These are phyloP conservation scores for Dacryopinax primogenitus DNA, from an alignment of 768 basidiomycete genomes.

Conservation along the genomic window DNA sequence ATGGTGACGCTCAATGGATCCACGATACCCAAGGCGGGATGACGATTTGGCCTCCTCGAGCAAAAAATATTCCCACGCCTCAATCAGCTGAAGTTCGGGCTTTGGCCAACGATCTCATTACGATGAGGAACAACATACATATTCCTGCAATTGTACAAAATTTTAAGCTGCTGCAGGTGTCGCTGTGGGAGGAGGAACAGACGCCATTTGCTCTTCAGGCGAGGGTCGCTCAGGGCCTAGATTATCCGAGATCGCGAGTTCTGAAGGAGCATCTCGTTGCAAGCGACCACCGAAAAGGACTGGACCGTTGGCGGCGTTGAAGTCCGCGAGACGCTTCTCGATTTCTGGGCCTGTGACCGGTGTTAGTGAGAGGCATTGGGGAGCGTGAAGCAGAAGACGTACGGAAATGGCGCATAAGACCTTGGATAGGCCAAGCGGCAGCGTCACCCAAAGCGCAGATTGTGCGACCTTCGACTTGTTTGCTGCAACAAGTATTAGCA, in stretches of 20 bases:
- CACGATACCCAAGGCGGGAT: too few relatives aligned
- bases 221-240: conserved; percentile 33
- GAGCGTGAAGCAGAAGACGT: neutral
- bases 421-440: conserved; percentile 97
- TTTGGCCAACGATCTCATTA: too few relatives aligned
- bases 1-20: too few relatives aligned
- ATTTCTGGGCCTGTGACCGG: conserved; percentile 51
- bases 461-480: conserved; percentile 93
- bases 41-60: too few relatives aligned
- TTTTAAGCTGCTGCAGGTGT: neutral
- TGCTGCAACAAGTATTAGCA: conserved; percentile 34
- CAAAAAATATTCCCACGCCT: too few relatives aligned
- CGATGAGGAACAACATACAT: too few relatives aligned
- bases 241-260: conserved; percentile 61
- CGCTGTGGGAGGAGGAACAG: neutral
- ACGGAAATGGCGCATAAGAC: conserved; percentile 93
- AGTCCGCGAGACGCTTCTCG: conserved; percentile 71
- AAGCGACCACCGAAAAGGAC: conserved; percentile 82
- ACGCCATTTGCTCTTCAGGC: neutral
- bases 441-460: conserved; percentile 96
- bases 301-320: conserved; percentile 58
- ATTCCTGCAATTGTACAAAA: neutral
- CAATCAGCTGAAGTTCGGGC: too few relatives aligned
- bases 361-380: neutral
- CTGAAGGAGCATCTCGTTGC: conserved; percentile 52